Conservation (phyloP, 192 early-diverging fungal species). For the Phycomyces blakesleeanus region DNA sequence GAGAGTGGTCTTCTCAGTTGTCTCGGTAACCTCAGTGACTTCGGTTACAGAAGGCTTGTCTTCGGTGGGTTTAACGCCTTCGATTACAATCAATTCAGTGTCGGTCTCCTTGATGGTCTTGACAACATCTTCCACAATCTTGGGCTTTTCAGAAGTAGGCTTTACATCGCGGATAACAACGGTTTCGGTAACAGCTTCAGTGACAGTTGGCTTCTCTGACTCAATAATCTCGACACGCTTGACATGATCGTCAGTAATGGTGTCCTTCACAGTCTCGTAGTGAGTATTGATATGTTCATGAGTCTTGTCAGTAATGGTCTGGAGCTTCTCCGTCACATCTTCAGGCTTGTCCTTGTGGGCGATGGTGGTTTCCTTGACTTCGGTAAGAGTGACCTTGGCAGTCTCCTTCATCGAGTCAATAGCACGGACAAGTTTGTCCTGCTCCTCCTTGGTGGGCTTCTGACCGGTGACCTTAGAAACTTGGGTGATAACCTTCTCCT, state of each 20-base stretch:
- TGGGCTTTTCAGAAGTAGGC: no score
- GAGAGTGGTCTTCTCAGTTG: not conserved
- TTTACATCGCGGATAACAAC: not conserved
- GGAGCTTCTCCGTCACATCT: not conserved
- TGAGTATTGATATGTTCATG: conserved; percentile 8
- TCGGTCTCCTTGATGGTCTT: not conserved
- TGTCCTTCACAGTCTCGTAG: conserved; percentile 5
- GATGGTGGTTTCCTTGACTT: not conserved
- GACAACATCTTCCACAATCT: not conserved
- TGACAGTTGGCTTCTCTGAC: not conserved
- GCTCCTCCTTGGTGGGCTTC: not conserved
- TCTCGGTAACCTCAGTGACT: not conserved
- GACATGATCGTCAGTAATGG: conserved; percentile 11
- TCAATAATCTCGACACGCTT: not conserved
- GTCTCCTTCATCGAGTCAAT: conserved; percentile 3
- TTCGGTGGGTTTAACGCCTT: not conserved
- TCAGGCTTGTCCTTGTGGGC: not conserved
- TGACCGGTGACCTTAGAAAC: no score
- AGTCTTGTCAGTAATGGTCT: conserved; percentile 8
- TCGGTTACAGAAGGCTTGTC: not conserved
- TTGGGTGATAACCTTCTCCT: not conserved
- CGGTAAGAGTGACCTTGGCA: no score
- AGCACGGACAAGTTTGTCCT: not conserved
- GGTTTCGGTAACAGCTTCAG: not conserved
- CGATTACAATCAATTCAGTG: not conserved